Percentiles rank a stretch among this genome's conserved stretches.
Conservation (phyloP, 129 eudicot genomes). For the Chrysanthemum makinoi region DNA sequence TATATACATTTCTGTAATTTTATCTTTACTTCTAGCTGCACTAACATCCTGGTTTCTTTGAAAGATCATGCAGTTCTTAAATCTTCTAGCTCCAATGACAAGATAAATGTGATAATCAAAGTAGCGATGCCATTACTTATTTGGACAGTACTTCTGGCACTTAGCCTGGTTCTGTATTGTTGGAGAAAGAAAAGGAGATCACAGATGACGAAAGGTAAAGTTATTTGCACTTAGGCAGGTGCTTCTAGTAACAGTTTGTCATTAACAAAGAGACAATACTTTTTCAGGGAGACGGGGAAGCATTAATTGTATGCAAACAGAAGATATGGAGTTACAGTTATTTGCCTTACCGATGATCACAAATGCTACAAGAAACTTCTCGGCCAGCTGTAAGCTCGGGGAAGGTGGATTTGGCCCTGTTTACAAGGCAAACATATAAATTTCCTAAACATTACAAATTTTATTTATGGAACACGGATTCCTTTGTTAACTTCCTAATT, state of each 20-base stretch:
- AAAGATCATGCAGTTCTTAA: not conserved
- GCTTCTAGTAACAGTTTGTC: no score
- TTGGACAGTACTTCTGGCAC: no score
- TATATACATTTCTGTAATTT: not conserved
- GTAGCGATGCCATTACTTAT: no score
- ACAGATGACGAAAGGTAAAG: no score
- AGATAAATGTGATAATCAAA: no score
- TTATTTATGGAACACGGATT: not conserved
- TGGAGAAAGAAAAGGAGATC: no score
- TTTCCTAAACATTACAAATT: not conserved
- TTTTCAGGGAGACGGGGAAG: no score
- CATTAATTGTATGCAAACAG: no score
- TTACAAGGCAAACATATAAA: not conserved
- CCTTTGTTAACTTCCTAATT: no score
- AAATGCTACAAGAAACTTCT: slow-evolving; percentile 9
- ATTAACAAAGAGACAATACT: no score
- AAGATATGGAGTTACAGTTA: slow-evolving; percentile 5
- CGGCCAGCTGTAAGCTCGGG: slow-evolving; percentile 5
- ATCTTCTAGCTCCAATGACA: not conserved
- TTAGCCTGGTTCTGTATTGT: no score
- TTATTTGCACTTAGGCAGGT: no score
- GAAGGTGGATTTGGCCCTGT: slow-evolving; percentile 23
- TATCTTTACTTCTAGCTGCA: not conserved
- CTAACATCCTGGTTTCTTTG: not conserved
- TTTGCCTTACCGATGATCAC: slow-evolving; percentile 1